Evolutionary conservation across 345 rosid species (phyloP), one percentile per base, ranked within the genome.

Genomic region (Sisymbrium altissimum): DNA sequence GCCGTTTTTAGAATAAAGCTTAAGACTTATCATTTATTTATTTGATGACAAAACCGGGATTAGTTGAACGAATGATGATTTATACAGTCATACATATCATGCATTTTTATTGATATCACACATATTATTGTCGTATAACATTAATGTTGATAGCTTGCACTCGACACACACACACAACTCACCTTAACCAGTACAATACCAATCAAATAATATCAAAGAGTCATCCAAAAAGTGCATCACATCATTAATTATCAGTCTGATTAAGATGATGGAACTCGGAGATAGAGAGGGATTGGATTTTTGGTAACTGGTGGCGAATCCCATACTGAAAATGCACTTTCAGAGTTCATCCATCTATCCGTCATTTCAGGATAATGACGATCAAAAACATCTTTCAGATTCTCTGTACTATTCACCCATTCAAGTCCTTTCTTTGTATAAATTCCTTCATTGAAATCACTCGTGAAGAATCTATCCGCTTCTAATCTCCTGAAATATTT

Each of bases 311-410:
- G 73, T 52, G 89, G 75, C 0, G 87, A 77, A 68, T 86, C 89
- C 92, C 88, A 86, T 8, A 88, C 92, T 0, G 82, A 79, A 72
- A 87, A 87, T 5, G 92, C 88, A 58, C 88, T 85, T 4, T 66
- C 45, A 0, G 89, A 88, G 36, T 84, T 86, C 85, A 88, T 84
- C 87, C 89, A 88, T 64, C 61, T 83, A 7, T 75, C 23, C 0
- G 87, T 57, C 71, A 83, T 77, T 18, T 80, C 75, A 13, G 89
- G 89, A 40, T 63, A 88, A 67, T 88, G 89, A 4, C 89, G 84
- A 53, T 81, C 79, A 3, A 87, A 18, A 0, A 87, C 88, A 46
- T 88, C 86, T 13, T 77, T 84, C 8, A 86, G 64, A 44, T 49
- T 80, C 33, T 88, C 89, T 1, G 86, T 88, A 1, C 57, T 76